Evolutionary conservation across 148 eudicot species (phyloP).

Genomic region (Arctostaphylos glauca): DNA sequence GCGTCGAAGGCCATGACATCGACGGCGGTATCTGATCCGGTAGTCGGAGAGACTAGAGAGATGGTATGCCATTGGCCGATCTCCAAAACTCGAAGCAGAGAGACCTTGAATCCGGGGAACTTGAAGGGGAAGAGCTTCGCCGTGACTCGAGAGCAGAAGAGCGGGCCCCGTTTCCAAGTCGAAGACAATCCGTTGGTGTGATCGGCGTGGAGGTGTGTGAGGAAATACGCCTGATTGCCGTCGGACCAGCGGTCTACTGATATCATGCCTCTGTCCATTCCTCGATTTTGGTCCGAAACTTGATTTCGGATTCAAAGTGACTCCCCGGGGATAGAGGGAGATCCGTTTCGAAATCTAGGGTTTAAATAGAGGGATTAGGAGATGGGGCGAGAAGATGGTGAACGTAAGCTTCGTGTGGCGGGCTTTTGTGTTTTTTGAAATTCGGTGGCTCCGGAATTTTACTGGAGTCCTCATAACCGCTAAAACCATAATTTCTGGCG

Average conservation of each 20-base stretch:
- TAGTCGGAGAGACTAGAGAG: constrained; percentile 45
- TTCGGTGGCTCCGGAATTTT: too few species aligned
- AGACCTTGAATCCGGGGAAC: constrained; percentile 59
- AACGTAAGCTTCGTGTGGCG: neutral
- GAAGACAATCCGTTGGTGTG: constrained; percentile 67
- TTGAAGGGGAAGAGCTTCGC: constrained; percentile 67
- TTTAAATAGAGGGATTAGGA: neutral
- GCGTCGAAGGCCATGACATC: constrained; percentile 62
- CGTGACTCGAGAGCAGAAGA: constrained; percentile 67
- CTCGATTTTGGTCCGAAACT: neutral
- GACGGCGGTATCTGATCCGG: constrained; percentile 29
- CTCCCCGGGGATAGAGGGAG: constrained; percentile 1
- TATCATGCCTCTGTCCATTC: constrained; percentile 78
- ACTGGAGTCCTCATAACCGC: too few species aligned
- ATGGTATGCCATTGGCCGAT: constrained; percentile 56
- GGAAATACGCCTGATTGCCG: constrained; percentile 67
- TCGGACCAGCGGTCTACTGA: constrained; percentile 68
- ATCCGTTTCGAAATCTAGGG: neutral
- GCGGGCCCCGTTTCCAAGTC: constrained; percentile 56
- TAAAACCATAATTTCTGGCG: too few species aligned
- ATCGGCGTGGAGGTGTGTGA: constrained; percentile 84
- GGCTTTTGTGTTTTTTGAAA: neutral
- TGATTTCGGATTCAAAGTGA: neutral
- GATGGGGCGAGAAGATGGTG: neutral
- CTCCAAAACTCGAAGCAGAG: constrained; percentile 46